Conservation (phyloP, 345 rosid species). For the Euphorbia lathyris region DNA sequence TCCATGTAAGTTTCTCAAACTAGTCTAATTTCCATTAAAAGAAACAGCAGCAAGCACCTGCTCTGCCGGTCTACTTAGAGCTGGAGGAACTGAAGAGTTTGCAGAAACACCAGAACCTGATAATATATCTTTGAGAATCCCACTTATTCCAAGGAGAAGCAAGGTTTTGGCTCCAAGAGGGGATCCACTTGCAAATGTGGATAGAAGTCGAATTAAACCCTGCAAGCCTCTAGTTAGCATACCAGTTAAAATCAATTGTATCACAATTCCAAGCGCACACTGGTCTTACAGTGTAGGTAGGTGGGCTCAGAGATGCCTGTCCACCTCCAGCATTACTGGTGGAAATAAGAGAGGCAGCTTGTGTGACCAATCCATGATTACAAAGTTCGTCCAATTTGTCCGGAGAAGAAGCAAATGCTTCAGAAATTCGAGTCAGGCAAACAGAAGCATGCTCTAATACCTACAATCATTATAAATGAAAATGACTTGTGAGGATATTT, state of each 20-base stretch:
- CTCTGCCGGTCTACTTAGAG: constrained; percentile 90
- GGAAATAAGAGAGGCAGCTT: constrained; percentile 96
- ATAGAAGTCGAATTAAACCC: constrained; percentile 94
- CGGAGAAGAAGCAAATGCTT: constrained; percentile 88
- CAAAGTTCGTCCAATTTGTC: constrained; percentile 92
- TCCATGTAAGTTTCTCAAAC: background rate
- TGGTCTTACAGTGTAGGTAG: constrained; percentile 80
- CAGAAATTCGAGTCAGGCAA: constrained; percentile 97
- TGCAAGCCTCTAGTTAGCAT: constrained; percentile 39
- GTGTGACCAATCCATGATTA: constrained; percentile 92
- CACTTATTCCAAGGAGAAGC: constrained; percentile 91
- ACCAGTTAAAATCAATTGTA: constrained; percentile 13
- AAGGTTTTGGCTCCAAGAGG: constrained; percentile 88
- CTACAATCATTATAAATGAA: constrained; percentile 38
- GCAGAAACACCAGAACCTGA: constrained; percentile 83
- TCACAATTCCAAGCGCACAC: constrained; percentile 2
- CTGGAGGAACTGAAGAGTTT: constrained; percentile 82
- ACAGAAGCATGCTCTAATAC: constrained; percentile 97
- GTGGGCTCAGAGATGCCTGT: constrained; percentile 83
- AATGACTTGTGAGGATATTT: constrained; percentile 7
- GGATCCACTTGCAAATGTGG: constrained; percentile 98
- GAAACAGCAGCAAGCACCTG: constrained; percentile 53
- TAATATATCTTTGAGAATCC: constrained; percentile 86
- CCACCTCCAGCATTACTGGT: constrained; percentile 90
- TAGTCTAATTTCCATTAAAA: background rate